Evolutionary conservation across 768 basidiomycete genomes (phyloP), one percentile per base, ranked within the genome.

Genomic region (Naganishia vishniacii): DNA sequence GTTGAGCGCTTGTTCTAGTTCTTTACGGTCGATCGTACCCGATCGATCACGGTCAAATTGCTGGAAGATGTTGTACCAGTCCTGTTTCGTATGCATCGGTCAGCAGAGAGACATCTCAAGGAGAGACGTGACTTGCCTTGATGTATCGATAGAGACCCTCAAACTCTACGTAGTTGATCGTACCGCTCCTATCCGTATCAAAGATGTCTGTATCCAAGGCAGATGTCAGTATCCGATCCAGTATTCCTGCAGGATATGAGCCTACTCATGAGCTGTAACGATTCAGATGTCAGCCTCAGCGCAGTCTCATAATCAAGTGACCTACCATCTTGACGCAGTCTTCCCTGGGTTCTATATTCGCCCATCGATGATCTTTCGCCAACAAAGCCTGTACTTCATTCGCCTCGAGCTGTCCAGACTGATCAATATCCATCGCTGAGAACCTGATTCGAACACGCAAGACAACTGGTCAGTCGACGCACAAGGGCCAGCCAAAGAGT

Each of bases 321-420:
- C 75, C 64, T 61, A 77, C 72, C 76, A 77, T 77, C 70, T 77
- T 77, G 31, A 77, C 76, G 47, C 73, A 74, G 62, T 77, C 76
- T 53, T 77, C 76, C 53, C 74, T 69, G n/a, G 76, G 71, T 42
- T 74, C 72, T 67, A 77, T 77, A 46, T 51, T 64, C 53, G 53
- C 53, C 63, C 62, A 68, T 26, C 58, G 34, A n/a, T 67, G 66
- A 59, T 75, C 74, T 48, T 74, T 73, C 4, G 73, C 71, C 34
- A 77, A 60, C 53, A 77, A 65, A 53, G 68, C 68, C 61, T 72
- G 70, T 25, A 77, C 67, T 48, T 77, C 74, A 40, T 70, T 70
- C n/a, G 72, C 66, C 58, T 67, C 69, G 18, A 77, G 65, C 48
- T 73, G 71, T 40, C 76, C 76, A 0, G 74, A 67, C 5, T 71